These are phyloP conservation scores for Phaeosphaeriaceae sp. DNA, from an alignment of 2,329 filamentous ascomycete genomes.

Conservation along the genomic window DNA sequence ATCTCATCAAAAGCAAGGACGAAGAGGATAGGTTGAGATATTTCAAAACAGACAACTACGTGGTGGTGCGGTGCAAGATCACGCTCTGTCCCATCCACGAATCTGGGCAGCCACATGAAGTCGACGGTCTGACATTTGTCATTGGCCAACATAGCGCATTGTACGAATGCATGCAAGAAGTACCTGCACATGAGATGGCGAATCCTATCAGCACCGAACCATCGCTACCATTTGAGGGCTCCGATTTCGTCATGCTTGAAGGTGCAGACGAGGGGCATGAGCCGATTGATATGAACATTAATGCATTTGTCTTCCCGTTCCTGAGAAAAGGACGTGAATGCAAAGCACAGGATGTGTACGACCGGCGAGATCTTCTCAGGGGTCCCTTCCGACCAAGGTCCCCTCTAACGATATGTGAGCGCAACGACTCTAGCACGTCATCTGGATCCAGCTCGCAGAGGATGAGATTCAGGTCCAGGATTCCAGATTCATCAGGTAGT, in stretches of 20 bases:
- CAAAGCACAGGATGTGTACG: not conserved
- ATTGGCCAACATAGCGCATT: not conserved
- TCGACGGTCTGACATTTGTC: slow-evolving; percentile 10
- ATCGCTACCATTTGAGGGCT: not conserved
- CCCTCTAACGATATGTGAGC: not conserved
- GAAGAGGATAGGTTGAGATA: slow-evolving; percentile 6
- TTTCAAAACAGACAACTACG: slow-evolving; percentile 8
- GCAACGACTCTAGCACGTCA: not conserved
- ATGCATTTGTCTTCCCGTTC: not conserved
- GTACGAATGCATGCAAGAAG: not conserved
- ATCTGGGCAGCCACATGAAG: not conserved
- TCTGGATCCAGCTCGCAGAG: not conserved
- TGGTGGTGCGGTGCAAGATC: slow-evolving; percentile 8
- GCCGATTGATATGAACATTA: not conserved
- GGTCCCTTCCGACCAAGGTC: not conserved
- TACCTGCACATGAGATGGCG: not conserved
- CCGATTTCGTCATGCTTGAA: not conserved
- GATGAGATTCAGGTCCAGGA: not conserved
- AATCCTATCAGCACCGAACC: not conserved
- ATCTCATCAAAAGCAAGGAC: slow-evolving; percentile 3
- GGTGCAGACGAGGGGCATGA: not conserved
- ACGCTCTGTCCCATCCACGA: not conserved
- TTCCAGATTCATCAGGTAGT: not conserved
- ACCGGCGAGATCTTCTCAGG: not conserved
- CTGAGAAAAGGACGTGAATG: not conserved